Evolutionary conservation across 2,329 filamentous ascomycete species (phyloP).

Genomic region (Incumbomyces delicatus): DNA sequence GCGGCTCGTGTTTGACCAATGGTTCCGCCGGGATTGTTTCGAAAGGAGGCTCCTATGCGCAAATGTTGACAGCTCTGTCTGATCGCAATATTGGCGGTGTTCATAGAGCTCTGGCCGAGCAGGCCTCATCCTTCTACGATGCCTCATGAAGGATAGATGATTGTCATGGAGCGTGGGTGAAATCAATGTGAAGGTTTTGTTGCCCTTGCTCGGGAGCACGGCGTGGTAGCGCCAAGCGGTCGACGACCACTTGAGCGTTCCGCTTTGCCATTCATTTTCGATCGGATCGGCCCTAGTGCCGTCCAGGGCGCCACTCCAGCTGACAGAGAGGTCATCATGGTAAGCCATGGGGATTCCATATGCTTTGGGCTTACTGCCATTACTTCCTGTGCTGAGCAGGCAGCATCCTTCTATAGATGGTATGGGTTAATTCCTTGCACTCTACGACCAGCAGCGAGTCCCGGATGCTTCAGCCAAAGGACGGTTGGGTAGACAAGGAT

Average conservation of each 20-base stretch:
- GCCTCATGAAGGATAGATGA: background rate
- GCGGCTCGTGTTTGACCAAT: background rate
- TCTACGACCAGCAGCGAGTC: too few species aligned
- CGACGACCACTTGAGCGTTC: constrained; percentile 1
- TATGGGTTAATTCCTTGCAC: background rate
- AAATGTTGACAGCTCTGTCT: background rate
- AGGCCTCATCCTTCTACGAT: too few species aligned
- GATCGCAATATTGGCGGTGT: background rate
- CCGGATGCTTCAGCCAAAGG: too few species aligned
- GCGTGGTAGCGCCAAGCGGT: constrained; percentile 1
- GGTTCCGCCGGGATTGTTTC: background rate
- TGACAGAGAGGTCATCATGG: constrained; percentile 1
- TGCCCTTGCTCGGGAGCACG: constrained; percentile 1
- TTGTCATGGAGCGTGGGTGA: background rate
- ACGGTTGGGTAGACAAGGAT: too few species aligned
- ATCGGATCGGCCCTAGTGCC: background rate
- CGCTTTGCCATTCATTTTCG: background rate
- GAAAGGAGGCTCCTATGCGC: background rate
- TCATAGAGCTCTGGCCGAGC: background rate
- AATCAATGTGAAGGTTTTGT: constrained; percentile 2
- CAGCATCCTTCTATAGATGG: background rate
- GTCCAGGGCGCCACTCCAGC: background rate
- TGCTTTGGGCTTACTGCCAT: background rate
- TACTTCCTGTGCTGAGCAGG: background rate
- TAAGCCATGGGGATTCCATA: background rate